Evolutionary conservation across 345 rosid species (phyloP), one percentile per base, ranked within the genome.

Genomic region (Sonneratia alba): DNA sequence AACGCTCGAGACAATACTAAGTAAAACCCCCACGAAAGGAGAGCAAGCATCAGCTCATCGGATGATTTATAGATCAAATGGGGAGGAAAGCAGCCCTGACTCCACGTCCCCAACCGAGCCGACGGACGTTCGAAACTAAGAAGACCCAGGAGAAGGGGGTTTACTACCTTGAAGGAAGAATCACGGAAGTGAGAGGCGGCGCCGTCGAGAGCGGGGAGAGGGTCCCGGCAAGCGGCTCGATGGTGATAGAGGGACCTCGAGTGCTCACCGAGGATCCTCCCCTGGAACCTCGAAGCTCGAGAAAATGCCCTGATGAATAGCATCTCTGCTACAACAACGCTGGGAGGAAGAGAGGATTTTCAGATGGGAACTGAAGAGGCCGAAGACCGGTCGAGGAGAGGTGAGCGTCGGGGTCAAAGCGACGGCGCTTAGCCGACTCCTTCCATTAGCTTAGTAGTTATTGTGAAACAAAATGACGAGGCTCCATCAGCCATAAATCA

Each of bases 271-370:
- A 65, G 8, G 19, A 42, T 40, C 51, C 15, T 67, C 70, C 70
- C 21, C 43, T 24, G 70, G 70, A 42, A 40, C 43, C 68, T 66
- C 7, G 47, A 66, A 36, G 22, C 22, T 45, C 70, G 49, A 38
- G 70, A 38, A 7, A 45, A 21, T 42, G 14, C 70, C 70, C 70
- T 14, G 70, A 67, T 6, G 70, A 38, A 42, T 38, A 38, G 70
- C 70, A 67, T 67, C 14, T 47, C 51, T 47, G 51, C 51, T 47
- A 7, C 14, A 13, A 47, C 13, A 8, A 47, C 14, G 2, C 11
- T 13, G 15, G 51, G 51, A 47, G 51, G 51, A 47, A 53, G 22
- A 53, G 57, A 53, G 13, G 51, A 47, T 47, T 47, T 47, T 9
- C 3, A 9, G 51, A 8, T 47, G 51, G 45, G 45, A 9, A 42